Conservation (phyloP, 257 asterid genomes). For the Fraxinus excelsior region DNA sequence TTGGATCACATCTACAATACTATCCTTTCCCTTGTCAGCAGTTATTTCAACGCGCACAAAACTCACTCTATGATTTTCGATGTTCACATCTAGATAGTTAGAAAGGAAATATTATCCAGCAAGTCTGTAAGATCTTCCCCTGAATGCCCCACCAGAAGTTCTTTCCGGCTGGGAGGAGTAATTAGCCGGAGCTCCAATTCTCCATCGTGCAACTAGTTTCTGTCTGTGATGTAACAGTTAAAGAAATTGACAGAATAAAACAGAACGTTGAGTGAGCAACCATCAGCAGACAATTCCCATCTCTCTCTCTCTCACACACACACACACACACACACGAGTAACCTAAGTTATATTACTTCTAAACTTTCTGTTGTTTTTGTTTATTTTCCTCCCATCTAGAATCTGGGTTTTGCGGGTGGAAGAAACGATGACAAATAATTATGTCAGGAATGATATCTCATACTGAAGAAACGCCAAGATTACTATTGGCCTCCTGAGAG, state of each 20-base stretch:
- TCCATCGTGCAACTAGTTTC: conserved; percentile 62
- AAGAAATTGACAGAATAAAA: conserved; percentile 36
- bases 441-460: conserved; percentile 7
- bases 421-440: background rate
- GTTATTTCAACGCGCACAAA: conserved; percentile 9
- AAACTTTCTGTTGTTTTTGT: background rate
- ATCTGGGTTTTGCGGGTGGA: background rate
- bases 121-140: conserved; percentile 85
- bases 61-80: background rate
- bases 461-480: conserved; percentile 13
- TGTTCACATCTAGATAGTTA: background rate
- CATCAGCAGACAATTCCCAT: background rate
- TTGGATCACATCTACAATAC: background rate
- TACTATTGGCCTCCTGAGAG: conserved; percentile 3
- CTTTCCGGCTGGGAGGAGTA: conserved; percentile 50
- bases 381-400: background rate
- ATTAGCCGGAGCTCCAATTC: conserved; percentile 61
- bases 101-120: conserved; percentile 41
- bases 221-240: conserved; percentile 52
- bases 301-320: background rate
- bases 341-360: too few relatives aligned
- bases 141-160: conserved; percentile 56
- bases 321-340: too few relatives aligned
- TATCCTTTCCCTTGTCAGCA: conserved; percentile 7
- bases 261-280: conserved; percentile 1